Percentiles rank a stretch among this genome's conserved stretches.
Conservation (phyloP, 495 filamentous ascomycete genomes). For the Terfezia boudieri region DNA sequence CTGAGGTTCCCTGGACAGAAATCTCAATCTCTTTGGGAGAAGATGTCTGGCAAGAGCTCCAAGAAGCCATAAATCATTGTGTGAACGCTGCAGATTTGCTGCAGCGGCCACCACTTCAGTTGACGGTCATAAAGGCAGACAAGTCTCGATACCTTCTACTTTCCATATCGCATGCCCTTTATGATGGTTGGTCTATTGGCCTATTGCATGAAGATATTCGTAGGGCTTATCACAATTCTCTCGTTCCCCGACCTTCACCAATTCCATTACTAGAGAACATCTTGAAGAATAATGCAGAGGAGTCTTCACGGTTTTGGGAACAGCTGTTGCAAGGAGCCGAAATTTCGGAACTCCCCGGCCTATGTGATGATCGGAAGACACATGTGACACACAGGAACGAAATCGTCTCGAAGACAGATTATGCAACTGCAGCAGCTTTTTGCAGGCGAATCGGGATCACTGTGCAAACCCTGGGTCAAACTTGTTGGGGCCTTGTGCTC, state of each 20-base stretch:
- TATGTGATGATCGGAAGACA: background rate
- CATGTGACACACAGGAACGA: constrained; percentile 25
- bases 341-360: constrained; percentile 17
- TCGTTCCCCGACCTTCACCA: constrained; percentile 24
- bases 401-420: constrained; percentile 20
- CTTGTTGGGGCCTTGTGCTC: constrained; percentile 40
- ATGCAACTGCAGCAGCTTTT: constrained; percentile 24
- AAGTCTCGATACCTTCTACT: constrained; percentile 31
- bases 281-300: constrained; percentile 18
- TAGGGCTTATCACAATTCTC: constrained; percentile 29
- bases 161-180: constrained; percentile 57
- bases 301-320: constrained; percentile 36
- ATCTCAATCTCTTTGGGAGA: constrained; percentile 4
- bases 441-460: constrained; percentile 36
- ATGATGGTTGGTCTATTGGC: constrained; percentile 52
- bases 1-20: constrained; percentile 6
- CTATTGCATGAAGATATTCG: constrained; percentile 44
- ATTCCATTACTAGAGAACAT: constrained; percentile 27
- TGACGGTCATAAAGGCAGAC: constrained; percentile 14
- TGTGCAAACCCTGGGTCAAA: constrained; percentile 40
- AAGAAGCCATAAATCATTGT: constrained; percentile 10
- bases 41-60: constrained; percentile 12
- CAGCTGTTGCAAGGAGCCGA: constrained; percentile 29
- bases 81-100: constrained; percentile 8
- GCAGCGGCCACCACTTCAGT: constrained; percentile 14